These are phyloP conservation scores for Sarocladium brachiariae DNA, from an alignment of 2,329 filamentous ascomycete species.

Conservation along the genomic window DNA sequence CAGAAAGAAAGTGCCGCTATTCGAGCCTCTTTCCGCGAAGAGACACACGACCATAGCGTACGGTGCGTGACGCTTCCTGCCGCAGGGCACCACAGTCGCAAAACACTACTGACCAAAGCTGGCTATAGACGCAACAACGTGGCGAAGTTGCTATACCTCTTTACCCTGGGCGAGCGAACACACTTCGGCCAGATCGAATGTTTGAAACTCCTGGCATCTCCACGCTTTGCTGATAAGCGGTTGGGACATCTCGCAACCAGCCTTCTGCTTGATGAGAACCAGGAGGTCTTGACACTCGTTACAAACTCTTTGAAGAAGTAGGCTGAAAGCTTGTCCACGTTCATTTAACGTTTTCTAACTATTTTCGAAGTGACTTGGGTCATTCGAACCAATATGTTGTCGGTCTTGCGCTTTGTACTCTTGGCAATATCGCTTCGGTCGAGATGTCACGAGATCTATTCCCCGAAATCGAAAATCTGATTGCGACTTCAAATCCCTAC, in stretches of 20 bases:
- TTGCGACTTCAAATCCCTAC: conserved; percentile 95
- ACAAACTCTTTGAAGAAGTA: conserved; percentile 98
- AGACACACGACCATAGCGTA: conserved; percentile 85
- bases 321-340: background rate
- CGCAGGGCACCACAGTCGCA: background rate
- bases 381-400: conserved; percentile 99
- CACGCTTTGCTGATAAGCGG: conserved; percentile 95
- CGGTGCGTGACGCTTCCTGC: conserved; percentile 50
- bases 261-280: conserved; percentile 93
- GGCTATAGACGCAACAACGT: conserved; percentile 86
- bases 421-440: conserved; percentile 95
- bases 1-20: conserved; percentile 99
- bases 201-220: conserved; percentile 91
- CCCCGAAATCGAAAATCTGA: conserved; percentile 84
- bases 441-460: conserved; percentile 99
- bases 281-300: conserved; percentile 93
- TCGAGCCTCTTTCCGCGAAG: conserved; percentile 93
- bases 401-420: conserved; percentile 87
- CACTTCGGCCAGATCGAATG: conserved; percentile 99
- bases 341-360: background rate
- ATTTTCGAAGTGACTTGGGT: conserved; percentile 67
- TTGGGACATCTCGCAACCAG: conserved; percentile 94
- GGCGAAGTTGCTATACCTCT: conserved; percentile 94
- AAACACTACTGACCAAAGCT: background rate
- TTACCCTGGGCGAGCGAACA: conserved; percentile 92